A percentile compares a stretch with the other conserved stretches of the same genome.
These are phyloP conservation scores for Wickerhamiella alocasiicola DNA, from an alignment of 805 yeast genomes.

Conservation along the genomic window DNA sequence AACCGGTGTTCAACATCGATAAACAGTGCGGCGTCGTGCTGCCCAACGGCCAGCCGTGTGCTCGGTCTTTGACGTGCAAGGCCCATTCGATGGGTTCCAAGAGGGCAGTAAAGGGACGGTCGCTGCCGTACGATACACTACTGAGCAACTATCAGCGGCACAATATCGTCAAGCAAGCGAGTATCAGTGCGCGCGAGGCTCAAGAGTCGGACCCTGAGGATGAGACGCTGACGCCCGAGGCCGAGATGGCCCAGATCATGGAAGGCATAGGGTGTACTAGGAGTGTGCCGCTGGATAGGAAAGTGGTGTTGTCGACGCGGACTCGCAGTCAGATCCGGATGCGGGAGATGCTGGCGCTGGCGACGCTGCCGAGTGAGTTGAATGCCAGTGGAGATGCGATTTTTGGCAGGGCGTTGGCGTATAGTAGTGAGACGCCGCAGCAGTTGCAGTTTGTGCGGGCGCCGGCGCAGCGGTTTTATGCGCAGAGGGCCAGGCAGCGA, in stretches of 20 bases:
- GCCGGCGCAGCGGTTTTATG: slow-evolving; percentile 23
- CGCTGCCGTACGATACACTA: slow-evolving; percentile 81
- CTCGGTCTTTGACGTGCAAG: slow-evolving; percentile 90
- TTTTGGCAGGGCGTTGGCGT: slow-evolving; percentile 66
- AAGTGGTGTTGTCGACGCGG: slow-evolving; percentile 55
- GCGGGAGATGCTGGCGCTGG: slow-evolving; percentile 90
- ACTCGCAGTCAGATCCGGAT: slow-evolving; percentile 67
- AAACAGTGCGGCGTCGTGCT: slow-evolving; percentile 90
- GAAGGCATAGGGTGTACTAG: slow-evolving; percentile 61
- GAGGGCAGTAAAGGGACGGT: slow-evolving; percentile 85
- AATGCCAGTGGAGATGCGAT: slow-evolving; percentile 38
- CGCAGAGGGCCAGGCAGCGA: slow-evolving; percentile 15
- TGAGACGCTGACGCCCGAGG: slow-evolving; percentile 52
- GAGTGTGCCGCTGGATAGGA: slow-evolving; percentile 57
- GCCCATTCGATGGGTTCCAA: slow-evolving; percentile 98
- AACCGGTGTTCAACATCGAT: slow-evolving; percentile 20
- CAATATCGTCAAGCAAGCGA: slow-evolving; percentile 59
- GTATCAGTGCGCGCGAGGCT: slow-evolving; percentile 18
- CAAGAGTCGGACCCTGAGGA: slow-evolving; percentile 30
- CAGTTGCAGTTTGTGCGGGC: slow-evolving; percentile 31
- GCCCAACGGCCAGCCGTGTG: slow-evolving; percentile 92
- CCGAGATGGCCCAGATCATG: slow-evolving; percentile 82
- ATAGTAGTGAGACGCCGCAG: slow-evolving; percentile 58
- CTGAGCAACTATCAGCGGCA: slow-evolving; percentile 82
- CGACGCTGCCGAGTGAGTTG: slow-evolving; percentile 40